Percentiles rank a stretch among this genome's conserved stretches.
phyloP scores from a whole-genome alignment of 2,329 filamentous ascomycete genomes.

The Xylaria sp. region DNA sequence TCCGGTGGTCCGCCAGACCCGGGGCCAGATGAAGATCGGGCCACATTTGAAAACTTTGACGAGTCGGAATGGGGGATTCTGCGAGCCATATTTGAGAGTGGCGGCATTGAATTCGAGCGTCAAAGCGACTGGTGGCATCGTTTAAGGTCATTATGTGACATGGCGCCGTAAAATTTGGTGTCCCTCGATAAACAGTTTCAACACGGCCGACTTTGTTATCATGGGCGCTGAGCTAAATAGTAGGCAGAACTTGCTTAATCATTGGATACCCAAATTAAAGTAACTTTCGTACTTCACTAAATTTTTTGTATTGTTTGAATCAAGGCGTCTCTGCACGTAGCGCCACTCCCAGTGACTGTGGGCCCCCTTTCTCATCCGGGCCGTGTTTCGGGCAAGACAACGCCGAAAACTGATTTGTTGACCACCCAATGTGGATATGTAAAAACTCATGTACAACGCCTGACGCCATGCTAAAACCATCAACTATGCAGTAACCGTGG shows the following conservation, averaged over 20 bases:
- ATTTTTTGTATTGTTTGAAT: constrained; percentile 35
- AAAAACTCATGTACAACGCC: constrained; percentile 44
- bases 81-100: constrained; percentile 30
- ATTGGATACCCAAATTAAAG: constrained; percentile 29
- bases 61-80: constrained; percentile 36
- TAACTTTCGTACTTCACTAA: constrained; percentile 11
- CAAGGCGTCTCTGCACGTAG: constrained; percentile 20
- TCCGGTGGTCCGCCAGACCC: constrained; percentile 32
- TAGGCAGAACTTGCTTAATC: constrained; percentile 8
- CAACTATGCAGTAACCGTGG: constrained; percentile 42
- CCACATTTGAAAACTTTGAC: constrained; percentile 21
- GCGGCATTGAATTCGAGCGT: constrained; percentile 32
- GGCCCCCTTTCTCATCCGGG: constrained; percentile 4
- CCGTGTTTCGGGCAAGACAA: constrained; percentile 12
- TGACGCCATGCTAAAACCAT: constrained; percentile 54
- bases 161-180: constrained; percentile 18
- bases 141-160: constrained; percentile 36
- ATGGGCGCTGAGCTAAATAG: constrained; percentile 3
- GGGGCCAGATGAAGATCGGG: constrained; percentile 21
- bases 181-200: background rate
- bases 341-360: constrained; percentile 12
- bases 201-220: constrained; percentile 8
- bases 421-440: constrained; percentile 37
- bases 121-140: constrained; percentile 38
- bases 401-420: constrained; percentile 21